Evolutionary conservation across 306 rosid species (phyloP).

Genomic region (Potentilla sterilis): DNA sequence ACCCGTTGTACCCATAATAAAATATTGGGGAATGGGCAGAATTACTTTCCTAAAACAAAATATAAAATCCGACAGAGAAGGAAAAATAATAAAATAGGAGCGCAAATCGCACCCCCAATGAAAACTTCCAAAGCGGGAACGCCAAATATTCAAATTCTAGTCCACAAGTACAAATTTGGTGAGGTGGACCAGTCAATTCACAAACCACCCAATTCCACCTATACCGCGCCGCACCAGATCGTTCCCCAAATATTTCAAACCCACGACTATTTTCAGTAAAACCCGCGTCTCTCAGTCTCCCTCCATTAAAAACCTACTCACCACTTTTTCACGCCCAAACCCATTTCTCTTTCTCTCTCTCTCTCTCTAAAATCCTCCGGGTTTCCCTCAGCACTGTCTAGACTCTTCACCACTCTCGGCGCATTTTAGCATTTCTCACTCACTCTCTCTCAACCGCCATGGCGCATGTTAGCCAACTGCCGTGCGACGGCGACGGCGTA

Average conservation of each 20-base stretch:
- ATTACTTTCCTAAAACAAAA: background rate
- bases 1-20: no score
- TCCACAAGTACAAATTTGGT: background rate
- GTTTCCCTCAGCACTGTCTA: background rate
- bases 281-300: slow-evolving; percentile 28
- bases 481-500: slow-evolving; percentile 46
- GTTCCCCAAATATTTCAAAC: slow-evolving; percentile 29
- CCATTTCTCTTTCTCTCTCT: background rate
- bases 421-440: slow-evolving; percentile 4
- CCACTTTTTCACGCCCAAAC: background rate
- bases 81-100: background rate
- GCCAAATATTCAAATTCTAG: background rate
- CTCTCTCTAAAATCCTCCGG: background rate
- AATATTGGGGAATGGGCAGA: background rate
- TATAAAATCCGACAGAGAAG: background rate
- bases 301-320: background rate
- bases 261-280: background rate
- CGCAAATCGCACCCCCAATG: background rate
- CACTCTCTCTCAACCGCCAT: background rate
- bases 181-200: background rate
- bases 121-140: background rate
- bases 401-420: background rate
- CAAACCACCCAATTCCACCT: background rate
- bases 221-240: background rate
- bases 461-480: slow-evolving; percentile 37